Evolutionary conservation across 2,329 filamentous ascomycete species (phyloP).

Genomic region (Aspergillaceae sp.): DNA sequence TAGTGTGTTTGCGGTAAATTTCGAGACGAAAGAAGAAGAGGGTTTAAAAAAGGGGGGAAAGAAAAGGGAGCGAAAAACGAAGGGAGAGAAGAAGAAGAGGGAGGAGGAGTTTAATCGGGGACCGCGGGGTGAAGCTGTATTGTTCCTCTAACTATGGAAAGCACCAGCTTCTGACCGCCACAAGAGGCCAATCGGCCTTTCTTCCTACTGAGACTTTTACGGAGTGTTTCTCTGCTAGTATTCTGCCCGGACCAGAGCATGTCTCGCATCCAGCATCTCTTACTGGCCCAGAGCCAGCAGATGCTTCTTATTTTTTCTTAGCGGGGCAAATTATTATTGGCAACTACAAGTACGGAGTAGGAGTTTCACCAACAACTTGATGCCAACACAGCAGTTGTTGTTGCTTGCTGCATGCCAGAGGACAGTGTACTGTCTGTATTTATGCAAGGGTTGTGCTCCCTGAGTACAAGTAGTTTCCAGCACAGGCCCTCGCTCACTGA

Average conservation of each 20-base stretch:
- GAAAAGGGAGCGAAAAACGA: constrained; percentile 1
- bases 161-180: constrained; percentile 5
- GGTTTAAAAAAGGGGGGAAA: neutral
- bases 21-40: neutral
- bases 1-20: neutral
- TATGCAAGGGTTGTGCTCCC: too few species aligned
- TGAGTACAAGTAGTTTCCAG: neutral
- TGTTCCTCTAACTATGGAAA: neutral
- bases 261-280: neutral
- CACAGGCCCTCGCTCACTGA: neutral
- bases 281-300: neutral
- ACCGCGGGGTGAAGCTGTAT: constrained; percentile 19
- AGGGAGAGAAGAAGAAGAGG: constrained; percentile 3
- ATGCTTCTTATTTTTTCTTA: neutral
- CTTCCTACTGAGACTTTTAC: too few species aligned
- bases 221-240: too few species aligned
- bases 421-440: neutral
- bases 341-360: neutral
- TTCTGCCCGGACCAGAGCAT: neutral
- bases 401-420: neutral
- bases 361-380: neutral
- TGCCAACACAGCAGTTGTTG: neutral
- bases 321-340: neutral
- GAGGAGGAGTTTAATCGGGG: constrained; percentile 8
- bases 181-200: too few species aligned